A percentile compares a stretch with the other conserved stretches of the same genome.
Conservation (phyloP, 371 early-diverging fungal genomes). For the Amoeboaphelidium protococcarum region DNA sequence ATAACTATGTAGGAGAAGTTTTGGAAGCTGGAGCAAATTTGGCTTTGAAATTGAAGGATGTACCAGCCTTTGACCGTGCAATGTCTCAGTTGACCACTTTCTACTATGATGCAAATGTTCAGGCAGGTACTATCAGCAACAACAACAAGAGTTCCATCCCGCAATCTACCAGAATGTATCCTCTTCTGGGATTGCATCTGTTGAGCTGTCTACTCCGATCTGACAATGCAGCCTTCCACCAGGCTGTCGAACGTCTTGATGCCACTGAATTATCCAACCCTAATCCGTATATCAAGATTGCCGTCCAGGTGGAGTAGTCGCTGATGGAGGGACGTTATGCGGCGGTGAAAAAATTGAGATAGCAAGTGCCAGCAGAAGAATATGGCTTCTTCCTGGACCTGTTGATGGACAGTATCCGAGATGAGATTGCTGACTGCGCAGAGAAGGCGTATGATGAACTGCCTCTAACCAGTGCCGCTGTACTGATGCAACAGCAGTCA, state of each 20-base stretch:
- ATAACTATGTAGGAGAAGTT: too few relatives aligned
- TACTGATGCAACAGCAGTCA: constrained; percentile 52
- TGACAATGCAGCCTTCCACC: constrained; percentile 80
- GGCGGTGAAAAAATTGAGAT: constrained; percentile 68
- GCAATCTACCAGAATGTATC: constrained; percentile 51
- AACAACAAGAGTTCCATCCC: constrained; percentile 24
- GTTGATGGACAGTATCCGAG: constrained; percentile 50
- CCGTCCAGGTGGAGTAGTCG: constrained; percentile 64
- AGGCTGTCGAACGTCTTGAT: constrained; percentile 58
- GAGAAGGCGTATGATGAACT: constrained; percentile 68
- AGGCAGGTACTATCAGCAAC: too few relatives aligned
- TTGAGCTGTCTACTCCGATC: constrained; percentile 71
- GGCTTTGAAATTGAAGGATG: constrained; percentile 53
- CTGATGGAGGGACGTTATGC: constrained; percentile 93
- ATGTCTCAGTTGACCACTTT: constrained; percentile 71
- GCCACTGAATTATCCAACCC: constrained; percentile 27
- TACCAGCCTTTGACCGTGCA: constrained; percentile 72
- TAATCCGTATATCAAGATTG: constrained; percentile 61
- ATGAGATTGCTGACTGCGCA: constrained; percentile 78
- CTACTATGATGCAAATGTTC: constrained; percentile 59
- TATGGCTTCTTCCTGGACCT: constrained; percentile 75
- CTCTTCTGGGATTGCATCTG: constrained; percentile 66
- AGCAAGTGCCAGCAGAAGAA: constrained; percentile 60
- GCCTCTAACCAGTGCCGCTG: constrained; percentile 60
- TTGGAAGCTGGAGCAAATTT: constrained; percentile 73